Evolutionary conservation across 306 rosid genomes (phyloP), one percentile per base, ranked within the genome.

Genomic region (Alnus glutinosa): DNA sequence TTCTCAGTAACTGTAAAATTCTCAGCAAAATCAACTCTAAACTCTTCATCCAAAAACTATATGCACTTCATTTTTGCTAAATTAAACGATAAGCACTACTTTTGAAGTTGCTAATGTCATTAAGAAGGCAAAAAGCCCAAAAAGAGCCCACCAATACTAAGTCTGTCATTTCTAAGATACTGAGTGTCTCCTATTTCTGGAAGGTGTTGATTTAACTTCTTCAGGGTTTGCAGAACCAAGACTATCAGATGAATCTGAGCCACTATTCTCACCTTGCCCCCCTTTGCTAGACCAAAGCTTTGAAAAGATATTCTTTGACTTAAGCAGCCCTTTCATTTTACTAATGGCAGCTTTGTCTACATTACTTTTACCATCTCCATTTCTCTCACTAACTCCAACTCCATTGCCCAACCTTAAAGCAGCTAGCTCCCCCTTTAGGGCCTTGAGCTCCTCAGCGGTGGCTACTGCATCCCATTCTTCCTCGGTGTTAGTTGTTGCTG

Each of bases 221-320:
- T 95, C 99, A 5, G 93, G 97, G 71, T 88, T 89, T 55, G 84
- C 91, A 78, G 98, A 95, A 75, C 91, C 95, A 63, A 82, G 91
- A 66, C 98, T 90, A 67, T 86, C 98, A 0, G 98, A 91, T 9
- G 99, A 93, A 62, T 96, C 99, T 0, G 99, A 96, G 48, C 99
- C 96, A 75, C 98, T 96, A 74, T 93, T 93, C 74, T 90, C 98
- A 0, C 90, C 98, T 1, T 82, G 91, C 73, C 89, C 92, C 37
- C 94, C 98, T 83, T 95, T 96, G 87, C 80, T 90, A n/a, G 98
- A 85, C 92, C 91, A 93, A 23, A 87, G 90, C 87, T 88, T 90
- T 44, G 89, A 78, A 84, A 95, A 91, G 28, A 96, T 83, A 89
- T 84, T 94, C 81, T 91, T 95, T 70, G 98, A 90, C 86, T 86